Percentiles rank a stretch among this genome's conserved stretches.
Conservation (phyloP, 2,329 filamentous ascomycete species). For the Fusarium concolor region DNA sequence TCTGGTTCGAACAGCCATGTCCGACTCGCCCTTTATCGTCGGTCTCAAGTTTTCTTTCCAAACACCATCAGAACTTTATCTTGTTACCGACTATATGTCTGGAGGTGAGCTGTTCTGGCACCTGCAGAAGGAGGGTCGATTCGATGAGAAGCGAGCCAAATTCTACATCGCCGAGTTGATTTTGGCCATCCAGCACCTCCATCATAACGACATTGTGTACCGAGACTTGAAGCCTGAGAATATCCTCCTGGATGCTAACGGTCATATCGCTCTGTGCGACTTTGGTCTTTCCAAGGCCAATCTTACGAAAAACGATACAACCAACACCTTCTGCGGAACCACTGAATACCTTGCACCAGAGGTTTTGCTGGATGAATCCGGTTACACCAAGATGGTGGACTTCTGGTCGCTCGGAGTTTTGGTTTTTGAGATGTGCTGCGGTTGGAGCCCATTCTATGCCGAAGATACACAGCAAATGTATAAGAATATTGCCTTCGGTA, state of each 20-base stretch:
- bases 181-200: slow-evolving; percentile 91
- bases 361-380: slow-evolving; percentile 93
- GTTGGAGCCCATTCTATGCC: slow-evolving; percentile 98
- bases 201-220: slow-evolving; percentile 98
- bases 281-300: slow-evolving; percentile 99
- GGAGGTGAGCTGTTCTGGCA: slow-evolving; percentile 99
- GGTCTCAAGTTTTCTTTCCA: slow-evolving; percentile 99
- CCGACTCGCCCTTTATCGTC: slow-evolving; percentile 97
- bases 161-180: slow-evolving; percentile 99
- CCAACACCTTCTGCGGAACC: slow-evolving; percentile 98
- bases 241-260: slow-evolving; percentile 95
- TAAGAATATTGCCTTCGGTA: slow-evolving; percentile 99
- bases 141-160: slow-evolving; percentile 93
- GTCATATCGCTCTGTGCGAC: slow-evolving; percentile 96
- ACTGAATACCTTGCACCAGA: slow-evolving; percentile 98
- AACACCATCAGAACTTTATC: slow-evolving; percentile 93
- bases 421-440: slow-evolving; percentile 99
- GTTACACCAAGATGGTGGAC: slow-evolving; percentile 99
- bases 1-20: slow-evolving; percentile 92
- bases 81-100: slow-evolving; percentile 99
- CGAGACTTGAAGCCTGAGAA: slow-evolving; percentile 98
- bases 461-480: slow-evolving; percentile 99
- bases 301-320: slow-evolving; percentile 95
- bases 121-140: slow-evolving; percentile 94
- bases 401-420: slow-evolving; percentile 98